These are phyloP conservation scores for Daphne laureola DNA, from an alignment of 441 rosid species.

Conservation along the genomic window DNA sequence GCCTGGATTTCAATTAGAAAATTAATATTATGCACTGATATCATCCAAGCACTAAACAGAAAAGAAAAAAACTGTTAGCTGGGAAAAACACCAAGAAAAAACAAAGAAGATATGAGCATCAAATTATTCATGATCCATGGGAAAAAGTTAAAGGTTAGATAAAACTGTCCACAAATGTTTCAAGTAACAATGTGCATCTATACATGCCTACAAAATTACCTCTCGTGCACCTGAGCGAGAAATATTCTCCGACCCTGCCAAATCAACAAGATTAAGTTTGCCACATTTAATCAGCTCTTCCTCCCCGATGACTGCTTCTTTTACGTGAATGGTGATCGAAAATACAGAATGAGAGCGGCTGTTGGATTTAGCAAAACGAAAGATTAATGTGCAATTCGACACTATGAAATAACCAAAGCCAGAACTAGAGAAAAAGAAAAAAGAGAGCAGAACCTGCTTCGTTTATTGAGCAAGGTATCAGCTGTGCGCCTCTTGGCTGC, in stretches of 20 bases:
- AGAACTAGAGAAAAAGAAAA: background rate
- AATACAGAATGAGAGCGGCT: slow-evolving; percentile 96
- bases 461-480: slow-evolving; percentile 83
- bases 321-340: slow-evolving; percentile 68
- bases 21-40: slow-evolving; percentile 5
- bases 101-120: too few species aligned
- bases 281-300: slow-evolving; percentile 92
- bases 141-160: too few species aligned
- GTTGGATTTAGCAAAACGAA: slow-evolving; percentile 15
- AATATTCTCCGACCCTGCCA: slow-evolving; percentile 96
- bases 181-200: too few species aligned
- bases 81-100: too few species aligned
- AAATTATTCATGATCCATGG: too few species aligned
- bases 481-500: slow-evolving; percentile 77
- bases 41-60: background rate
- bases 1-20: slow-evolving; percentile 34
- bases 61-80: background rate
- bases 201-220: slow-evolving; percentile 20
- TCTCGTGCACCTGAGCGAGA: slow-evolving; percentile 85
- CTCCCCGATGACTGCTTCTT: slow-evolving; percentile 76
- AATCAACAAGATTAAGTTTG: slow-evolving; percentile 93
- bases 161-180: too few species aligned
- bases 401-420: slow-evolving; percentile 2
- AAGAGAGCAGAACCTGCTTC: slow-evolving; percentile 47
- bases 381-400: background rate